These are phyloP conservation scores for Hypoxylon sp. DNA, from an alignment of 2,329 filamentous ascomycete genomes.

Conservation along the genomic window DNA sequence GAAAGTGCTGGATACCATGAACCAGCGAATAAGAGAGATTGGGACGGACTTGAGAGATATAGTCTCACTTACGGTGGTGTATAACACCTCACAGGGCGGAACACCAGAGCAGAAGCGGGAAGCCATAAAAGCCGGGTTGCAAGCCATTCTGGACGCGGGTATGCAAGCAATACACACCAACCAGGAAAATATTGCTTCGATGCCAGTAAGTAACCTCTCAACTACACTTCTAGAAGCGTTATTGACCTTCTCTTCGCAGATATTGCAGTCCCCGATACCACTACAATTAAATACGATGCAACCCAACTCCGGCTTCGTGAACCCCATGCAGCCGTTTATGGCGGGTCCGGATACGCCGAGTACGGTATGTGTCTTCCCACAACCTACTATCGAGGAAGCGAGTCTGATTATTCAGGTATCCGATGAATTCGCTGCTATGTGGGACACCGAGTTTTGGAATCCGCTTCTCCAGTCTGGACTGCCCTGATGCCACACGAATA, in stretches of 20 bases:
- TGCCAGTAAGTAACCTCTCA: constrained; percentile 49
- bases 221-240: not conserved
- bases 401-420: constrained; percentile 46
- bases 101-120: constrained; percentile 60
- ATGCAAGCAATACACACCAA: constrained; percentile 61
- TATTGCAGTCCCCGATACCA: constrained; percentile 37
- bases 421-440: constrained; percentile 50
- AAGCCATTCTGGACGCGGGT: constrained; percentile 62
- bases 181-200: constrained; percentile 56
- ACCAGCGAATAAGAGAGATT: constrained; percentile 60
- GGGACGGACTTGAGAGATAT: constrained; percentile 67
- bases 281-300: constrained; percentile 46
- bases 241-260: constrained; percentile 38
- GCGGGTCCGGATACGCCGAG: constrained; percentile 47
- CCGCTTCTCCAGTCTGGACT: constrained; percentile 45
- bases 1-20: constrained; percentile 62
- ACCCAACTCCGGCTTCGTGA: constrained; percentile 43
- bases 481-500: constrained; percentile 19
- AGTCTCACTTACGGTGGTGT: constrained; percentile 63
- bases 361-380: constrained; percentile 42
- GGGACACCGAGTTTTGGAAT: constrained; percentile 54
- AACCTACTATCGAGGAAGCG: not conserved
- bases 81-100: constrained; percentile 61
- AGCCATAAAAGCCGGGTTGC: constrained; percentile 60
- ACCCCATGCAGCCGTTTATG: constrained; percentile 47